These are phyloP conservation scores for Helianthus annuus DNA, from an alignment of 129 eudicot genomes.

Conservation along the genomic window HanXRQr2.0-SUNRISE NC_035441.2:151360167-151360666, in stretches of 20 bases:
- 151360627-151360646: constrained; percentile 32
- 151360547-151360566: constrained; percentile 35
- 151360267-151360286: constrained; percentile 60
- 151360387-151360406: constrained; percentile 42
- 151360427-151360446: constrained; percentile 36
- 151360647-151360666: constrained; percentile 60
- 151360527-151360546: constrained; percentile 20
- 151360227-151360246: constrained; percentile 68
- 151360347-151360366: constrained; percentile 44
- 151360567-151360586: constrained; percentile 35
- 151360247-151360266: constrained; percentile 60
- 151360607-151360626: constrained; percentile 47
- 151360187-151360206: constrained; percentile 38
- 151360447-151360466: constrained; percentile 44
- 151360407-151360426: constrained; percentile 56
- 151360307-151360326: constrained; percentile 41
- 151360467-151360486: constrained; percentile 26
- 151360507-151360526: constrained; percentile 39
- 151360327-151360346: constrained; percentile 47
- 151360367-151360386: constrained; percentile 33
- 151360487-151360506: constrained; percentile 44
- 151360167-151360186: neutral
- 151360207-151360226: constrained; percentile 73
- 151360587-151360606: constrained; percentile 44
- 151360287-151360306: constrained; percentile 55